Evolutionary conservation across 257 asterid genomes (phyloP), one percentile per base, ranked within the genome.

Genomic region (Orobanche coerulescens): DNA sequence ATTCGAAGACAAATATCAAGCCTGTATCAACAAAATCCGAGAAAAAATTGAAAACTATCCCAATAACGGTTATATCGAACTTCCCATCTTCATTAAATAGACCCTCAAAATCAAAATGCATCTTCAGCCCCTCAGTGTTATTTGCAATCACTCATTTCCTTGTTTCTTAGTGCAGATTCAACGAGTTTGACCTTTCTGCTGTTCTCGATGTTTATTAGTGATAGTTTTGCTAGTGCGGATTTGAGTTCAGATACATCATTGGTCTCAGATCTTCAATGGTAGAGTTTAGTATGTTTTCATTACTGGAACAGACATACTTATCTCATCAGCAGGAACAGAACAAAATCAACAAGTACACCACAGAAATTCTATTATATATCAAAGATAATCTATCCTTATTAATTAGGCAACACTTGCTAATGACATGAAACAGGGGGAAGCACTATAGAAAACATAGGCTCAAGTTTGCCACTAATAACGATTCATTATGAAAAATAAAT

Each of bases 151-250:
- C 61, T 47, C 59, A 74, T 58, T 43, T 75, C 92, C 36, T 26
- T 79, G 79, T 56, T 68, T 75, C 60, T 79, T 75, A 93, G 48
- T 15, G 85, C 79, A 3, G 81, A 76, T 70, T 89, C 98, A 11
- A 93, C 84, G 36, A 84, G 80, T 66, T 84, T 85, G 62, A 87
- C 88, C 79, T 64, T 84, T 63, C 66, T 76, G 51, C 81, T 76
- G 71, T 83, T 93, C 62, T 84, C 97, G 19, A 70, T 80, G 75
- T 89, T 89, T 6, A 86, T 19, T 4, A 86, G 75, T 1, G 95
- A 76, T 58, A 93, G 94, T 62, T 84, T 84, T 12, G 69, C 84
- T 13, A 89, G 80, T 5, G 87, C 68, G 22, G 95, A 82, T 74
- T 75, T 84, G 5, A 93, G 91, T 58, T 72, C 72, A n/a, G 90